Evolutionary conservation across 202 grass and related monocot genomes (phyloP).

Genomic region (Elaeis oleifera): DNA sequence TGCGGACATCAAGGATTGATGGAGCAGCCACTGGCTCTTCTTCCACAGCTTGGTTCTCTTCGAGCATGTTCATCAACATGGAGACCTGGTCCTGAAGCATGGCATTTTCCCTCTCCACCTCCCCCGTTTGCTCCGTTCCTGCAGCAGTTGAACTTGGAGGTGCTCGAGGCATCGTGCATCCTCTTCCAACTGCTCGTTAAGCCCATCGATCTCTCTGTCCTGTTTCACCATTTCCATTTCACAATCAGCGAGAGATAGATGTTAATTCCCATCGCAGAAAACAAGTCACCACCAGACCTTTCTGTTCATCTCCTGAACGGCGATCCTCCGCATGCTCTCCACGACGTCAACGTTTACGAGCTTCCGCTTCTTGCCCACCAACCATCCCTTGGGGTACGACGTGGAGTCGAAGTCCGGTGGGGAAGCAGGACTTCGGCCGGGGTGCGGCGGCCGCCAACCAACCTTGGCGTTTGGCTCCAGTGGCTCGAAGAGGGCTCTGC

Average conservation of each 20-base stretch:
- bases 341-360: slow-evolving; percentile 97
- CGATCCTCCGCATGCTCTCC: slow-evolving; percentile 97
- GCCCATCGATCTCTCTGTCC: slow-evolving; percentile 86
- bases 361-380: slow-evolving; percentile 93
- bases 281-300: slow-evolving; percentile 34
- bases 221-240: slow-evolving; percentile 17
- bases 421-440: slow-evolving; percentile 59
- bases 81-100: slow-evolving; percentile 78
- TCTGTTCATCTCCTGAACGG: slow-evolving; percentile 98
- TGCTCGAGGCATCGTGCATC: slow-evolving; percentile 76
- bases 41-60: slow-evolving; percentile 44
- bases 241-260: too few species aligned
- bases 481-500: slow-evolving; percentile 84
- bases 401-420: slow-evolving; percentile 78
- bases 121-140: slow-evolving; percentile 71
- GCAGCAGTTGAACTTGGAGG: slow-evolving; percentile 65
- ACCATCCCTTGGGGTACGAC: slow-evolving; percentile 84
- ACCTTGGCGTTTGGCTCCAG: slow-evolving; percentile 41
- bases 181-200: slow-evolving; percentile 89
- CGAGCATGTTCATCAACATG: slow-evolving; percentile 78
- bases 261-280: too few species aligned
- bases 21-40: slow-evolving; percentile 29
- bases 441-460: slow-evolving; percentile 15
- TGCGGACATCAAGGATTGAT: neutral
- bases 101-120: slow-evolving; percentile 74